Percentiles rank a stretch among this genome's conserved stretches.
phyloP scores from a whole-genome alignment of 805 yeast species.

The Kregervanrija fluxuum region DNA sequence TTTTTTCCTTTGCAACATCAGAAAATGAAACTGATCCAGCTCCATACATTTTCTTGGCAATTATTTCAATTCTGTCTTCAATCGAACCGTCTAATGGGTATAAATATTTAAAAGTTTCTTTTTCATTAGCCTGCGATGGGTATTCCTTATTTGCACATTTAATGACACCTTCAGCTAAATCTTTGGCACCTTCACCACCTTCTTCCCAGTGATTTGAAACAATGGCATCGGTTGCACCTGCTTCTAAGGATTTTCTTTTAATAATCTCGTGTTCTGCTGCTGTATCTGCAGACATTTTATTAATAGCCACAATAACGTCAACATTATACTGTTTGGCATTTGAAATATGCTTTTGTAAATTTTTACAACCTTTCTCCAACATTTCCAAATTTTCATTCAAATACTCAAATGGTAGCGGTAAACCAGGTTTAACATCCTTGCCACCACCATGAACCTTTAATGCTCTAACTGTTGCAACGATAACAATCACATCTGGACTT shows the following conservation, averaged over 20 bases:
- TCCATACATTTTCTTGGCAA: slow-evolving; percentile 89
- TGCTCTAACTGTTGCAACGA: slow-evolving; percentile 96
- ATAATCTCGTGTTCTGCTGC: slow-evolving; percentile 73
- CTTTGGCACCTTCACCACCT: slow-evolving; percentile 89
- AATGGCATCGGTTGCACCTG: slow-evolving; percentile 93
- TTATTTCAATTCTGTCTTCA: slow-evolving; percentile 69
- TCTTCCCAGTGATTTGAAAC: slow-evolving; percentile 91
- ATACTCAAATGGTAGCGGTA: slow-evolving; percentile 76
- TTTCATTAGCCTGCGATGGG: slow-evolving; percentile 25
- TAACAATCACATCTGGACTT: slow-evolving; percentile 81
- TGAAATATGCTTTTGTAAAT: slow-evolving; percentile 82
- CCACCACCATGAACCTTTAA: slow-evolving; percentile 96
- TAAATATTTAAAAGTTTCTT: slow-evolving; percentile 49
- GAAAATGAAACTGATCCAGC: slow-evolving; percentile 78
- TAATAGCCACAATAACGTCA: slow-evolving; percentile 93
- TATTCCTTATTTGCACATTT: slow-evolving; percentile 49
- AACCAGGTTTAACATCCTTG: slow-evolving; percentile 93
- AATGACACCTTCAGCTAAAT: slow-evolving; percentile 77
- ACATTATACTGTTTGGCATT: slow-evolving; percentile 80
- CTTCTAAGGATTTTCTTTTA: slow-evolving; percentile 69
- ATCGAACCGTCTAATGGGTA: slow-evolving; percentile 65
- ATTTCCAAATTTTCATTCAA: slow-evolving; percentile 72
- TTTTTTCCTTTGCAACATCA: slow-evolving; percentile 74
- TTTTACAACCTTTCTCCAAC: slow-evolving; percentile 74
- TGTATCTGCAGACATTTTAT: slow-evolving; percentile 78